Evolutionary conservation across 495 filamentous ascomycete genomes (phyloP), one percentile per base, ranked within the genome.

Genomic region (Penicillium angulare): DNA sequence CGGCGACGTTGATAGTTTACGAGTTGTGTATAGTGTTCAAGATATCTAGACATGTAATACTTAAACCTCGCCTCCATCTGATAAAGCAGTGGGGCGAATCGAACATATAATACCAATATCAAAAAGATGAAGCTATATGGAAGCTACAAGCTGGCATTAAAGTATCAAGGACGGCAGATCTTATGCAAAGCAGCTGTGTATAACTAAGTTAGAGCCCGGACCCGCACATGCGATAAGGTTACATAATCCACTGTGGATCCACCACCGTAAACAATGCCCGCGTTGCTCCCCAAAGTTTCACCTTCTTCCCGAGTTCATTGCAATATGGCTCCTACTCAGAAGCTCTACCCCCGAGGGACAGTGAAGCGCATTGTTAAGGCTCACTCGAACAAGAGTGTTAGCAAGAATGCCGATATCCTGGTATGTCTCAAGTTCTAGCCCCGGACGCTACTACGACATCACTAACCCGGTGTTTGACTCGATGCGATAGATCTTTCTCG

Each of bases 341-440:
- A 89, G 63, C 80, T 89, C 17, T 96, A 96, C 53, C 92, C 92
- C 2, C 85, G 91, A 31, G 84, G 82, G 3, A 90, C 89, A 1
- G 78, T 96, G 49, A 92, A 88, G 69, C 87, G 89, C 54, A 92
- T 92, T 27, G 79, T 96, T 53, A 95, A 95, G 74, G 90, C 90
- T 23, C 90, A 95, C 66, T 86, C 88, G 4, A 86, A 88, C 44
- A 80, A 82, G 54, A 86, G 77, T 47, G 67, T 95, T 53, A 88
- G 85, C 74, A 92, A 91, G 68, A 92, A 95, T 60, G 86, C 84
- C 36, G 92, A 96, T 72, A 83, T 95, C 49, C 72, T 92, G 75
- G 90, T 96, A 78, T 56, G 80, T 50, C n/a, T 6, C 43, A 33
- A 23, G 12, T 5, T 17, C 16, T 16, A 7, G 27, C 15, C 1